Evolutionary conservation across 768 basidiomycete species (phyloP).

Genomic region (Rhizopogon vinicolor): DNA sequence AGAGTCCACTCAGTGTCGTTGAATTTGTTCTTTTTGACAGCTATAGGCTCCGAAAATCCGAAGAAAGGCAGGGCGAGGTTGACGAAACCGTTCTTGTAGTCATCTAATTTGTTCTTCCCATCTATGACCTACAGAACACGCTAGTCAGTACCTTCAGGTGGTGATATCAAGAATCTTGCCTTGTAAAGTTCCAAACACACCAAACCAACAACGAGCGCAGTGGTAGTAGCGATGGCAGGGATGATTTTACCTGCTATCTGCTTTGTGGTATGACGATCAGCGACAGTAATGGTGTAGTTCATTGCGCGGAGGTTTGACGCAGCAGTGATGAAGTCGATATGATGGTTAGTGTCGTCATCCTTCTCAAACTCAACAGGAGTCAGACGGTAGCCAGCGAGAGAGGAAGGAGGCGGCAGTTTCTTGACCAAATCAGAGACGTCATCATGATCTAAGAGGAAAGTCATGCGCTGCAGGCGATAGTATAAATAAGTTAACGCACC

Average conservation of each 20-base stretch:
- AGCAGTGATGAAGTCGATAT: constrained; percentile 98
- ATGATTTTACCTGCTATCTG: constrained; percentile 99
- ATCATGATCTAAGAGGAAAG: constrained; percentile 34
- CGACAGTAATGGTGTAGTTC: constrained; percentile 87
- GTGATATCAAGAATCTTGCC: constrained; percentile 34
- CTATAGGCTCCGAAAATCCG: constrained; percentile 97
- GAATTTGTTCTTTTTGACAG: constrained; percentile 86
- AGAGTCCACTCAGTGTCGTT: constrained; percentile 90
- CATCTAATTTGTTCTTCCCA: constrained; percentile 87
- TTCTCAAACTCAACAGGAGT: constrained; percentile 98
- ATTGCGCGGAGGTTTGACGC: constrained; percentile 94
- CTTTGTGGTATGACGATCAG: constrained; percentile 91
- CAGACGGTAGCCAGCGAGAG: constrained; percentile 93
- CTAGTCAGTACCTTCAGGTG: constrained; percentile 1
- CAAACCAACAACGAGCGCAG: constrained; percentile 90
- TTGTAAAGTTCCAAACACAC: constrained; percentile 98
- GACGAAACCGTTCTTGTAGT: constrained; percentile 98
- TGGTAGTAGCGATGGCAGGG: constrained; percentile 98
- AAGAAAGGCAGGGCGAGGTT: constrained; percentile 98
- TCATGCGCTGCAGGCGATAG: constrained; percentile 3
- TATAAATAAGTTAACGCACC: constrained; percentile 14
- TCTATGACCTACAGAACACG: constrained; percentile 74
- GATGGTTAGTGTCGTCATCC: constrained; percentile 96
- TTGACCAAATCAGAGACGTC: constrained; percentile 54
- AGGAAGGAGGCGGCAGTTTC: constrained; percentile 83